phyloP scores from a whole-genome alignment of 257 asterid genomes.

The Solanum medicagineum region DNA sequence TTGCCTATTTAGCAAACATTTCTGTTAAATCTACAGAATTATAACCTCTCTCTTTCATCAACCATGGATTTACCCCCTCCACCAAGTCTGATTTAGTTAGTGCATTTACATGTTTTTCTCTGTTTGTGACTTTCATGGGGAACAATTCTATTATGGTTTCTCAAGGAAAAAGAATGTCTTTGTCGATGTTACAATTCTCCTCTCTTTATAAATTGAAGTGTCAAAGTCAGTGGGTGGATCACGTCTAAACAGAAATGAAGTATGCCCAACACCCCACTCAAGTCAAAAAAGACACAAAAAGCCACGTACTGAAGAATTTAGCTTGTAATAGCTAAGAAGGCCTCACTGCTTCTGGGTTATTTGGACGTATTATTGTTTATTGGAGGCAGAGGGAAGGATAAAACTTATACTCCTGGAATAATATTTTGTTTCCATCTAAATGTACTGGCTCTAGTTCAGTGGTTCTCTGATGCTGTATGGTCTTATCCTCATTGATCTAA shows the following conservation, averaged over 20 bases:
- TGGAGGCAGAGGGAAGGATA: background rate
- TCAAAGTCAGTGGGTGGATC: background rate
- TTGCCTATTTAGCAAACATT: background rate
- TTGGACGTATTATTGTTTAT: background rate
- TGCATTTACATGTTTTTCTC: background rate
- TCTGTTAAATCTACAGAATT: background rate
- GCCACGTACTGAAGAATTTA: background rate
- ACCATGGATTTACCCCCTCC: background rate
- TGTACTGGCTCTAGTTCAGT: background rate
- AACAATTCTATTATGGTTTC: background rate
- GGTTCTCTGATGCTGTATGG: background rate
- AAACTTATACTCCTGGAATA: background rate
- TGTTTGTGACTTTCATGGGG: background rate
- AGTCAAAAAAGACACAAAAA: background rate
- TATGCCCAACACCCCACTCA: background rate
- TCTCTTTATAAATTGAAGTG: background rate
- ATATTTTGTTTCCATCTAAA: background rate
- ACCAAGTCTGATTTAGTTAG: background rate
- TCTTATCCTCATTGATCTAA: background rate
- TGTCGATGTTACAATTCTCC: background rate
- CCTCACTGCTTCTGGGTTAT: background rate
- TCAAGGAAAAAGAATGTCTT: background rate
- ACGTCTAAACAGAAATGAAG: background rate
- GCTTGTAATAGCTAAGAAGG: background rate
- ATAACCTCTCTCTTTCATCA: background rate